Conservation (phyloP, 2,329 filamentous ascomycete species). For the Pestalotiopsis sp. region DNA sequence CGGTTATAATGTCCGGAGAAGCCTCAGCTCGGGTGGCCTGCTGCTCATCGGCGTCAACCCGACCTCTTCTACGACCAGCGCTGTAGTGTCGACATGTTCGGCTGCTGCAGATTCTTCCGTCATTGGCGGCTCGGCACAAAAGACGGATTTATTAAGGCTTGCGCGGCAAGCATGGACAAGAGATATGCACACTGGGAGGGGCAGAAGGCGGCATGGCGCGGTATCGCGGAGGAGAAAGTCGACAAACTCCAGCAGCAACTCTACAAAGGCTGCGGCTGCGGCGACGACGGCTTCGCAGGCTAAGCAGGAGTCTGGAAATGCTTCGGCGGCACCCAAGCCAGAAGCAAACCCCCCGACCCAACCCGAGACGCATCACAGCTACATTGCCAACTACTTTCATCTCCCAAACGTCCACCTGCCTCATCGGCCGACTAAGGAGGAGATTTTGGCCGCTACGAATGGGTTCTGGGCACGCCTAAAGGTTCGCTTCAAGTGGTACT, state of each 20-base stretch:
- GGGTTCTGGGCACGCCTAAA: constrained; percentile 90
- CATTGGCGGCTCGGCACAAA: constrained; percentile 27
- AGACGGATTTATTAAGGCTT: constrained; percentile 36
- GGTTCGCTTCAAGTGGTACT: constrained; percentile 96
- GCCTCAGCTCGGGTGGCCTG: constrained; percentile 58
- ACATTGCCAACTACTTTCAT: constrained; percentile 62
- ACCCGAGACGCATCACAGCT: constrained; percentile 48
- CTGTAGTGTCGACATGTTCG: constrained; percentile 42
- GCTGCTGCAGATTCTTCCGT: constrained; percentile 40
- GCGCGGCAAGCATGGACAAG: constrained; percentile 41
- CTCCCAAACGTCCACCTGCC: constrained; percentile 57
- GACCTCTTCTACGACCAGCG: constrained; percentile 38
- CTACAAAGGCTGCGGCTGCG: constrained; percentile 18
- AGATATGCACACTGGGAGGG: constrained; percentile 31
- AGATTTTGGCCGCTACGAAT: constrained; percentile 86
- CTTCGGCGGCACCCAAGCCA: constrained; percentile 19
- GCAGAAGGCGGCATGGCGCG: constrained; percentile 18
- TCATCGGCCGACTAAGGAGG: constrained; percentile 92
- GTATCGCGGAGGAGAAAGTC: constrained; percentile 32
- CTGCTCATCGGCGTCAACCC: constrained; percentile 51
- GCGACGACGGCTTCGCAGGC: constrained; percentile 14
- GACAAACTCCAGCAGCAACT: constrained; percentile 32
- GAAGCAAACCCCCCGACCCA: constrained; percentile 28
- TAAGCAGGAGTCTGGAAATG: constrained; percentile 20
- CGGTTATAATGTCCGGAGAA: constrained; percentile 46